Conservation (phyloP, 257 asterid genomes). For the Ilex asprella region DNA sequence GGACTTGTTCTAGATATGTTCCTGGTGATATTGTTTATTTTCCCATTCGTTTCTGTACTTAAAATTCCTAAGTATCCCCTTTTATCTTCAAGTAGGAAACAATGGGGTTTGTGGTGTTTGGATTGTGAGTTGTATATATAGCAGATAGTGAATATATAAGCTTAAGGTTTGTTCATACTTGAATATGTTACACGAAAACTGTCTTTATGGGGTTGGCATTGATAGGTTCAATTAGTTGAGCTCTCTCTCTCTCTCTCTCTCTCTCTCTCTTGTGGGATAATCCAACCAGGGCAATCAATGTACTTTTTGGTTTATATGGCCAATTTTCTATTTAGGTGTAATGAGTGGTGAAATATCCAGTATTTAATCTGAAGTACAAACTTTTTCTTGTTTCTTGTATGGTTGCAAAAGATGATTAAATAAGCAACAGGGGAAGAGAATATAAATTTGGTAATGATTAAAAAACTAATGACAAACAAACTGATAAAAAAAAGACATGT, state of each 20-base stretch:
- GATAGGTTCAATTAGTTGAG: no score
- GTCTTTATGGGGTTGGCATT: no score
- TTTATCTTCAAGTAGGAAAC: not conserved
- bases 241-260: no score
- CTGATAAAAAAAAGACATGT: not conserved
- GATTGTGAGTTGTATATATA: not conserved
- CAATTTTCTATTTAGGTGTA: not conserved
- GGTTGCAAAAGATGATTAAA: slow-evolving; percentile 9
- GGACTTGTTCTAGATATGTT: not conserved
- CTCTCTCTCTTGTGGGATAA: not conserved
- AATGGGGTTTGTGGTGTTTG: not conserved
- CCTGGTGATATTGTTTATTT: not conserved
- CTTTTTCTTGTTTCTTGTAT: slow-evolving; percentile 12
- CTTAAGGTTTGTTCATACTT: not conserved
- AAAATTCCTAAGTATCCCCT: not conserved
- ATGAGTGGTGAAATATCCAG: not conserved
- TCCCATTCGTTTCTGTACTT: not conserved
- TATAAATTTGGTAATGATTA: slow-evolving; percentile 8
- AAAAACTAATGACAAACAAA: not conserved
- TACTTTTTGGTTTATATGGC: not conserved
- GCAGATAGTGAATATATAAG: not conserved
- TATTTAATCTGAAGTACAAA: slow-evolving; percentile 6
- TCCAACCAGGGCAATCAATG: not conserved
- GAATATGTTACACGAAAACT: not conserved
- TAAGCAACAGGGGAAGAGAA: not conserved